Evolutionary conservation across 768 basidiomycete genomes (phyloP).

Genomic region (Hypsizygus marmoreus): DNA sequence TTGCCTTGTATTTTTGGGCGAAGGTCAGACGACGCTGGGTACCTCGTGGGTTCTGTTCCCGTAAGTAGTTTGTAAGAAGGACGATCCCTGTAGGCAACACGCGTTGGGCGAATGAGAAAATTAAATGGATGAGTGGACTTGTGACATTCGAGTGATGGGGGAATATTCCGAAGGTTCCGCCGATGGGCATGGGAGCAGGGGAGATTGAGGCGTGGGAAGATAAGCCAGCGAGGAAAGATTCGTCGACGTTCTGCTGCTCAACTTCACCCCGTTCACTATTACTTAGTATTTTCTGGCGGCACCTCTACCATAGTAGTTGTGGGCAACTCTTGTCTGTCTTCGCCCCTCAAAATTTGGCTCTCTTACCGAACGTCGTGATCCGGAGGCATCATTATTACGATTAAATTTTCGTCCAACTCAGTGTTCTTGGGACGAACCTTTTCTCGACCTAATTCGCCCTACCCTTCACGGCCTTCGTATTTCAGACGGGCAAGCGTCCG

Average conservation of each 20-base stretch:
- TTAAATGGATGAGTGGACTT: not conserved
- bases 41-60: not conserved
- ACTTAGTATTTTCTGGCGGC: constrained; percentile 58
- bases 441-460: constrained; percentile 33
- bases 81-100: no score
- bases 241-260: constrained; percentile 36
- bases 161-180: constrained; percentile 24
- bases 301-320: constrained; percentile 54
- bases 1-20: not conserved
- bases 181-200: constrained; percentile 26
- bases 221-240: constrained; percentile 31
- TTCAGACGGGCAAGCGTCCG: constrained; percentile 33
- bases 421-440: constrained; percentile 19
- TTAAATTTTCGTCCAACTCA: constrained; percentile 18
- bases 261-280: constrained; percentile 44
- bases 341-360: constrained; percentile 24
- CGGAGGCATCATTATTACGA: constrained; percentile 19
- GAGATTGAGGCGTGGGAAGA: constrained; percentile 36
- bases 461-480: constrained; percentile 27
- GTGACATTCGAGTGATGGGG: constrained; percentile 23
- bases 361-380: constrained; percentile 23
- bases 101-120: no score
- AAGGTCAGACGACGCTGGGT: not conserved
- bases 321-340: constrained; percentile 45
- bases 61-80: no score